Conservation (phyloP, 179 eudicot genomes). For the Spinacia oleracea region DNA sequence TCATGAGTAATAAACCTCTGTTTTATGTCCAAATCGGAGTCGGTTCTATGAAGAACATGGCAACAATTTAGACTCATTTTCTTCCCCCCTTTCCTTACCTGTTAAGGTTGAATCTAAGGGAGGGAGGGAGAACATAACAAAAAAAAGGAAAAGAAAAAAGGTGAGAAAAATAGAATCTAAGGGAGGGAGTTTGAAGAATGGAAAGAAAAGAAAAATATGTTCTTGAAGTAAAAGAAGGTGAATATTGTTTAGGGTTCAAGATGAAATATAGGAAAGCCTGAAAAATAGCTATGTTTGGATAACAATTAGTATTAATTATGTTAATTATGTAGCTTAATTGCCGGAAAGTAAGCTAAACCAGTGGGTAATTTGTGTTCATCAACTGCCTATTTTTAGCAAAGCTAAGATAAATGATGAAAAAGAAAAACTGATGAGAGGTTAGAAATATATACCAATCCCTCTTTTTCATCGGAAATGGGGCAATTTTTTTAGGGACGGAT, state of each 20-base stretch:
- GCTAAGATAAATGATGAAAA: background rate
- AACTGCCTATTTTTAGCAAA: background rate
- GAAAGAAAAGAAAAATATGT: background rate
- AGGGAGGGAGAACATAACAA: background rate
- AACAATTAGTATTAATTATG: constrained; percentile 10
- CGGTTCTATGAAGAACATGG: constrained; percentile 7
- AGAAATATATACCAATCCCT: background rate
- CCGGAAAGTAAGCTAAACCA: constrained; percentile 21
- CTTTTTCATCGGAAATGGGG: too few species aligned
- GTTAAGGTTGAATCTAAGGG: background rate
- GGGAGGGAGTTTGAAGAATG: background rate
- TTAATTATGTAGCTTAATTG: background rate
- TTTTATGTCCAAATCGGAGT: background rate
- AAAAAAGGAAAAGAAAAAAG: background rate
- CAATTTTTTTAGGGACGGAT: too few species aligned
- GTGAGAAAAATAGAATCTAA: too few species aligned
- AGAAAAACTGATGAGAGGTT: background rate
- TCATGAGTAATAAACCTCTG: background rate
- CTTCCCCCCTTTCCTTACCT: background rate
- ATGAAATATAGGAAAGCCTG: background rate
- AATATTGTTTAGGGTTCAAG: background rate
- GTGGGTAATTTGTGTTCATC: background rate
- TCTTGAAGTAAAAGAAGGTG: background rate
- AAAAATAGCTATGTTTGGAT: constrained; percentile 10
- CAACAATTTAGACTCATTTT: constrained; percentile 26